Evolutionary conservation across 345 rosid genomes (phyloP).

Genomic region (Euclidium syriacum): DNA sequence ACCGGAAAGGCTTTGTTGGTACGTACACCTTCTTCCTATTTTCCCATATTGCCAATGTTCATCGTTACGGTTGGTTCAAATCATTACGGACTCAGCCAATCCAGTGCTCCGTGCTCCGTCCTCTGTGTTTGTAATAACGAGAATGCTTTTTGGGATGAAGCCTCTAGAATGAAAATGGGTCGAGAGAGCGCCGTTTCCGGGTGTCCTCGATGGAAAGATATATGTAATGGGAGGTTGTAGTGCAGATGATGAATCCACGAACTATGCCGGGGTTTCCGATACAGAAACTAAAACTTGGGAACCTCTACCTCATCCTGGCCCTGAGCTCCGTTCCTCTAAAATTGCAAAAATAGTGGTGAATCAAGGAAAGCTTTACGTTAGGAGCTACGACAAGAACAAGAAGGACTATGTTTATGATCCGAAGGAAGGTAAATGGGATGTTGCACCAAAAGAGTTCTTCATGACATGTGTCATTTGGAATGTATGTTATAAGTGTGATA

Average conservation of each 20-base stretch:
- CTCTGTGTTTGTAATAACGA: constrained; percentile 66
- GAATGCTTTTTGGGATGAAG: constrained; percentile 38
- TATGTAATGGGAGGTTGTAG: constrained; percentile 39
- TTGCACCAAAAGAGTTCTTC: not conserved
- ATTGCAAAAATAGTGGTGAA: not conserved
- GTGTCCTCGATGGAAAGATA: constrained; percentile 38
- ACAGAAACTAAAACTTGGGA: constrained; percentile 2
- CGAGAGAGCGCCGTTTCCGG: constrained; percentile 50
- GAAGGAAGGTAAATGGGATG: not conserved
- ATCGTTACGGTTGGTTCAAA: constrained; percentile 39
- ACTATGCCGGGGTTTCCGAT: not conserved
- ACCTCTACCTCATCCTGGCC: not conserved
- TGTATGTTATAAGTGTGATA: too few relatives aligned
- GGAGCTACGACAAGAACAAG: constrained; percentile 1
- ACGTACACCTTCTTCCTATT: not conserved
- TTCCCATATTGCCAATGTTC: not conserved
- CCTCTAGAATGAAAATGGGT: constrained; percentile 44
- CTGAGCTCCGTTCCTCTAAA: not conserved
- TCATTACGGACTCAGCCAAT: constrained; percentile 53
- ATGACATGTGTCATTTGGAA: too few relatives aligned
- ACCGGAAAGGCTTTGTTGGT: not conserved
- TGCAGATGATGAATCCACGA: not conserved
- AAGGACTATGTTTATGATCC: constrained; percentile 11
- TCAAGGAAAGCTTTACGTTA: not conserved
- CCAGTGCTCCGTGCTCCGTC: constrained; percentile 12